phyloP scores from a whole-genome alignment of 1,139 yeast species.

The Diutina catenulata region DNA sequence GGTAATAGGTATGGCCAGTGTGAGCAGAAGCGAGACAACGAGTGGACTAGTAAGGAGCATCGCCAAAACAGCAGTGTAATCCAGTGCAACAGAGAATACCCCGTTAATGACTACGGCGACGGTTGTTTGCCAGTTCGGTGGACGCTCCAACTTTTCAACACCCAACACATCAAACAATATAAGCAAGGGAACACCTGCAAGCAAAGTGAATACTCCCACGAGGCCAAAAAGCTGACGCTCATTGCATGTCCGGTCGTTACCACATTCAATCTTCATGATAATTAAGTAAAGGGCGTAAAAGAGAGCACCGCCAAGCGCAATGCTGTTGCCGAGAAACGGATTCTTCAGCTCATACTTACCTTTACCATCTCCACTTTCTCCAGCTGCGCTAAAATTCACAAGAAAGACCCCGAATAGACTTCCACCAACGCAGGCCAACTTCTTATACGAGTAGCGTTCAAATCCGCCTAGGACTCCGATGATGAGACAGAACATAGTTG shows the following conservation, averaged over 20 bases:
- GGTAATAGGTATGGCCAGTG: conserved; percentile 42
- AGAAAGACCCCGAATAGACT: conserved; percentile 38
- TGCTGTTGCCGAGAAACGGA: conserved; percentile 31
- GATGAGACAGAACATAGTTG: conserved; percentile 39
- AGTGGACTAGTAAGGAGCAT: conserved; percentile 43
- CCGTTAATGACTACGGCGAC: conserved; percentile 29
- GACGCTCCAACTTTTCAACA: conserved; percentile 30
- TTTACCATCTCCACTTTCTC: conserved; percentile 8
- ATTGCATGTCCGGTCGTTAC: conserved; percentile 27
- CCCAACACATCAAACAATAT: conserved; percentile 19
- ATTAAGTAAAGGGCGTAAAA: conserved; percentile 36
- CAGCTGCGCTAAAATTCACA: conserved; percentile 28
- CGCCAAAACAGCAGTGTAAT: conserved; percentile 37
- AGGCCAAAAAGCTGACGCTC: conserved; percentile 37
- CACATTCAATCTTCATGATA: conserved; percentile 31
- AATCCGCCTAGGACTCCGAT: conserved; percentile 28
- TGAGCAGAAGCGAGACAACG: conserved; percentile 38
- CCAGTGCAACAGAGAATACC: conserved; percentile 35
- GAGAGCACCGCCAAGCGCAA: conserved; percentile 37
- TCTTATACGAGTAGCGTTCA: conserved; percentile 31
- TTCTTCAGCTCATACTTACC: conserved; percentile 23
- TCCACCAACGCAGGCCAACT: conserved; percentile 29
- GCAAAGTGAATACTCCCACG: conserved; percentile 31
- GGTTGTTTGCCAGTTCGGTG: conserved; percentile 23
- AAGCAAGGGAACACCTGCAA: conserved; percentile 28